phyloP scores from a whole-genome alignment of 1,284 basidiomycete species.

The Puccinia novopanici region DNA sequence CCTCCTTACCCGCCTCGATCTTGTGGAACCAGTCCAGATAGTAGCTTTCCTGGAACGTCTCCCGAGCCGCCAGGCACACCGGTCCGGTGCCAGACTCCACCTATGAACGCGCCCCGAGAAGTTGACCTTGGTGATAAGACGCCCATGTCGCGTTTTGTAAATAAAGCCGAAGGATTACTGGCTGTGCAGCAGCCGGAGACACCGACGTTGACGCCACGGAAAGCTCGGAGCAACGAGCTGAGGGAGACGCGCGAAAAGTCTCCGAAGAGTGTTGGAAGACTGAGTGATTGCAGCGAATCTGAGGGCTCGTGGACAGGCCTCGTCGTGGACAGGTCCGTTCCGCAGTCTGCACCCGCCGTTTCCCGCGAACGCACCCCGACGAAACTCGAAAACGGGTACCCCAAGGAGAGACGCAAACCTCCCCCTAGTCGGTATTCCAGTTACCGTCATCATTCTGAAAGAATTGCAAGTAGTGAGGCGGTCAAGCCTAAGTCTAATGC shows the following conservation, averaged over 20 bases:
- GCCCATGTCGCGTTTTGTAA: constrained; percentile 3
- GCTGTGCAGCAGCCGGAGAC: not conserved
- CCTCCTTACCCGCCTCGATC: not conserved
- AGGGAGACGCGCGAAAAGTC: too few species aligned
- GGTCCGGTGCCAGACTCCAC: constrained; percentile 25
- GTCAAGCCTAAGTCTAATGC: not conserved
- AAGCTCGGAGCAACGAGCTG: not conserved
- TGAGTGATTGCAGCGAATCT: constrained; percentile 32
- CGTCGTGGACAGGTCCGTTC: not conserved
- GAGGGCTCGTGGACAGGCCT: constrained; percentile 10
- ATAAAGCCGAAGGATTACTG: not conserved
- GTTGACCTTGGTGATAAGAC: constrained; percentile 9
- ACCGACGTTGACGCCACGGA: constrained; percentile 9
- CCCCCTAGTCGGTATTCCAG: constrained; percentile 9
- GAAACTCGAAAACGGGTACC: not conserved
- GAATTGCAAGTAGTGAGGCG: not conserved
- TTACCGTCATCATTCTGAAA: not conserved
- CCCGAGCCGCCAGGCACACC: not conserved
- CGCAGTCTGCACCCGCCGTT: constrained; percentile 2
- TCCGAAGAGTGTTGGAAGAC: not conserved
- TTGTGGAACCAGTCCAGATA: not conserved
- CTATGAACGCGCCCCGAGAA: not conserved
- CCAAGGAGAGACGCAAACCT: constrained; percentile 10
- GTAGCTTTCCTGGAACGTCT: not conserved
- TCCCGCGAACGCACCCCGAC: not conserved